These are phyloP conservation scores for Penicillium carneum DNA, from an alignment of 2,329 filamentous ascomycete genomes.

Conservation along the genomic window DNA sequence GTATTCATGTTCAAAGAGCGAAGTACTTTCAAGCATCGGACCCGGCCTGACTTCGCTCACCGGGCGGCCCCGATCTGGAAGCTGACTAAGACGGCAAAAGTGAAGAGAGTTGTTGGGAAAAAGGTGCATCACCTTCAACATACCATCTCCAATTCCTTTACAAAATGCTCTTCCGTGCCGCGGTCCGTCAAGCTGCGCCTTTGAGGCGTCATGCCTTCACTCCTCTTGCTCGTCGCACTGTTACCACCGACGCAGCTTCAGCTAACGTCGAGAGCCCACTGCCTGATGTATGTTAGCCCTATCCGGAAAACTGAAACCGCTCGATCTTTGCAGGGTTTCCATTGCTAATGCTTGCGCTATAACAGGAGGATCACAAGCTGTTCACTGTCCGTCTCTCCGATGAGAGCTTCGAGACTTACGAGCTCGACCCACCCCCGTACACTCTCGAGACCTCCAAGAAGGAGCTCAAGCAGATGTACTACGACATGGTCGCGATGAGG, in stretches of 20 bases:
- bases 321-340: conserved; percentile 34
- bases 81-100: conserved; percentile 44
- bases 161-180: conserved; percentile 75
- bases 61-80: conserved; percentile 41
- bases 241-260: conserved; percentile 94
- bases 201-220: conserved; percentile 59
- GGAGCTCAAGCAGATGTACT: conserved; percentile 98
- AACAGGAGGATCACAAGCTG: conserved; percentile 87
- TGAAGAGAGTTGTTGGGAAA: conserved; percentile 27
- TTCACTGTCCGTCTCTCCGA: conserved; percentile 93
- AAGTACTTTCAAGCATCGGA: conserved; percentile 8
- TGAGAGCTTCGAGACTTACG: conserved; percentile 99
- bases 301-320: conserved; percentile 31
- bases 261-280: conserved; percentile 81
- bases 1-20: not conserved
- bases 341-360: conserved; percentile 35
- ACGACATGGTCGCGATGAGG: conserved; percentile 93
- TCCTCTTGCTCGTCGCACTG: conserved; percentile 69
- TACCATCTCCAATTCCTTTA: conserved; percentile 40
- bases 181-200: conserved; percentile 67
- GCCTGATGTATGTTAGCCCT: conserved; percentile 66
- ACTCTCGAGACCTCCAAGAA: conserved; percentile 93
- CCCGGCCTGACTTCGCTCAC: conserved; percentile 33
- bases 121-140: conserved; percentile 26
- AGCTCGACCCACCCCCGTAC: conserved; percentile 94